These are phyloP conservation scores for Musa balbisiana DNA, from an alignment of 202 grass and related monocot genomes.

Conservation along the genomic window DNA sequence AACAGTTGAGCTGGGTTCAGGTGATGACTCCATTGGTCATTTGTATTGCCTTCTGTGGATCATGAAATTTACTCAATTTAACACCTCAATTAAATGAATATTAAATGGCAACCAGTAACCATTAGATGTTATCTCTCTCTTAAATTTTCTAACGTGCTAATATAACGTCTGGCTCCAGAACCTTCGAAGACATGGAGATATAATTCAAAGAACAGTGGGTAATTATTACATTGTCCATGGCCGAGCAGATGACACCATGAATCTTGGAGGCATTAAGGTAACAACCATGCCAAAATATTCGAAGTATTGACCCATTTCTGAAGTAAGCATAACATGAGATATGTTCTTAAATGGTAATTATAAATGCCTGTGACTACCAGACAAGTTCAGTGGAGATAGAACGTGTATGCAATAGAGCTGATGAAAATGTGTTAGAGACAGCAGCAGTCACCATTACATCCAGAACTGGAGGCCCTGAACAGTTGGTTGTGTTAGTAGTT, in stretches of 20 bases:
- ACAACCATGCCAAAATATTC: not conserved
- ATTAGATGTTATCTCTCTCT: no score
- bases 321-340: not conserved
- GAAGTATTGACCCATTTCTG: not conserved
- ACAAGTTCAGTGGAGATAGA: slow-evolving; percentile 98
- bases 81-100: no score
- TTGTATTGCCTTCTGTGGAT: no score
- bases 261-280: slow-evolving; percentile 98
- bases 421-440: slow-evolving; percentile 70
- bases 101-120: no score
- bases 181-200: slow-evolving; percentile 84
- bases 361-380: slow-evolving; percentile 25
- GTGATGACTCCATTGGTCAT: no score
- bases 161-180: slow-evolving; percentile 33
- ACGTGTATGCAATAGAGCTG: slow-evolving; percentile 65
- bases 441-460: slow-evolving; percentile 65
- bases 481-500: slow-evolving; percentile 64
- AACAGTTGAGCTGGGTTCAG: no score
- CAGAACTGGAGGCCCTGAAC: slow-evolving; percentile 60
- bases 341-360: not conserved
- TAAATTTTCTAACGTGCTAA: not conserved
- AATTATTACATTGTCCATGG: slow-evolving; percentile 86
- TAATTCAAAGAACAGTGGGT: slow-evolving; percentile 79
- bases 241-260: slow-evolving; percentile 94
- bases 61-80: no score